phyloP scores from a whole-genome alignment of 1,284 basidiomycete genomes.

The Leccinum cinnamomeum region DNA sequence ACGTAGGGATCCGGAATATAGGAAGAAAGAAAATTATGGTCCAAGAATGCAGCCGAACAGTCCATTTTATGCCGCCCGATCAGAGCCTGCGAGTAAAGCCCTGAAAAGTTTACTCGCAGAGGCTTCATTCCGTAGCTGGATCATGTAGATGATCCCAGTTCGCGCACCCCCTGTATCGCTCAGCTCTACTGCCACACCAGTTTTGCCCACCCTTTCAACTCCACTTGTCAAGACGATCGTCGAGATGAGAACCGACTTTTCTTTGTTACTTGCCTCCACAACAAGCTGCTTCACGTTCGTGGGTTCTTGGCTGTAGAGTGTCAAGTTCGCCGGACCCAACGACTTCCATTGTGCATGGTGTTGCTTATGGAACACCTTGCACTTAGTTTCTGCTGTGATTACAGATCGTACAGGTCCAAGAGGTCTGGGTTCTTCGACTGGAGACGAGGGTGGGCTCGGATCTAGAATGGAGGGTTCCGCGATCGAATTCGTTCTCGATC shows the following conservation, averaged over 20 bases:
- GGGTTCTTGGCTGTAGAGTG: conserved; percentile 81
- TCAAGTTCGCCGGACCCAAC: conserved; percentile 85
- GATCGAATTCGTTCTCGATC: conserved; percentile 50
- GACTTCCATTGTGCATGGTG: conserved; percentile 97
- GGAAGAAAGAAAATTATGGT: background rate
- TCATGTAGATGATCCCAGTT: conserved; percentile 98
- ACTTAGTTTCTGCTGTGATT: conserved; percentile 94
- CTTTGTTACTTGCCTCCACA: conserved; percentile 84
- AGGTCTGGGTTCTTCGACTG: conserved; percentile 54
- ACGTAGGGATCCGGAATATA: conserved; percentile 3
- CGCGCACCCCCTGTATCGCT: conserved; percentile 81
- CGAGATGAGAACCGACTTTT: conserved; percentile 81
- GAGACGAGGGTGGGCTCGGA: conserved; percentile 77
- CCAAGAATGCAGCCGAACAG: conserved; percentile 1
- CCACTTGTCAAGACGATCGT: conserved; percentile 96
- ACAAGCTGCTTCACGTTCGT: conserved; percentile 95
- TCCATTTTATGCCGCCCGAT: conserved; percentile 43
- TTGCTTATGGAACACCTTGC: conserved; percentile 97
- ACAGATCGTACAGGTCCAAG: conserved; percentile 71
- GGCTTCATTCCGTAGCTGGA: conserved; percentile 88
- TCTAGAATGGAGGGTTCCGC: conserved; percentile 57
- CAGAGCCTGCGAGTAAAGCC: conserved; percentile 85
- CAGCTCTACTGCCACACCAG: conserved; percentile 94
- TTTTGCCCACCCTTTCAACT: conserved; percentile 96
- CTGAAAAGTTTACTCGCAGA: conserved; percentile 86